Base-by-base conservation (phyloP, 2,329 filamentous ascomycete species). In the Epichloe sibirici region DNA sequence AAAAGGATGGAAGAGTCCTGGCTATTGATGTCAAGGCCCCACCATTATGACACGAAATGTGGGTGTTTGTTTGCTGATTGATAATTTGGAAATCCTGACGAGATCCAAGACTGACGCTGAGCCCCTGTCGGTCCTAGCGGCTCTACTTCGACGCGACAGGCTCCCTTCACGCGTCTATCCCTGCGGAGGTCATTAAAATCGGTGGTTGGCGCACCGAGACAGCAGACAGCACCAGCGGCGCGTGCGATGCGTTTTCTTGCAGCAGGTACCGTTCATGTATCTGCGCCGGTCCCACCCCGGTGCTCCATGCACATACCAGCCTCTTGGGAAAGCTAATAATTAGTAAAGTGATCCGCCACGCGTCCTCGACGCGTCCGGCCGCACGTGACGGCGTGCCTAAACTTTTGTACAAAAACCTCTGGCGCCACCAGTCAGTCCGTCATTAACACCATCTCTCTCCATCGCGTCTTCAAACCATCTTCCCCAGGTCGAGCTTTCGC, bases 341-440 rank as follows among this genome's bases (percentile, higher is more conserved):
- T 21, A 21, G 9, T 48, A 59, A 60, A 62, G 58, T 61, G 64
- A 56, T 52, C 58, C 57, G 57, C 56, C 53, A 35, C 23, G 50
- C 37, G 46, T 43, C 21, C 34, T 48, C 54, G 62, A 68, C 67
- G 67, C 67, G 67, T 67, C 59, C 35, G 37, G 38, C 45, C 53
- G 54, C 68, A 71, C 69, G 69, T 71, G 69, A 71, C 59, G 59
- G 57, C 66, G 62, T 61, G 62, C 62, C 59, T 54, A 57, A 9
- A 3, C 53, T 52, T 56, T 60, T 62, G 57, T 68, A 70, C 67
- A 71, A 70, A 71, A 70, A 61, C 61, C 61, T 66, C 61, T 56
- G 58, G 60, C 59, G 65, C 62, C 59, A 61, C 62, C 62, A 53
- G 51, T 55, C 11, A 49, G 25, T 43, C 11, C 46, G 25, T 43